Evolutionary conservation across 192 early-diverging fungal species (phyloP).

Genomic region (Linderina pennispora): DNA sequence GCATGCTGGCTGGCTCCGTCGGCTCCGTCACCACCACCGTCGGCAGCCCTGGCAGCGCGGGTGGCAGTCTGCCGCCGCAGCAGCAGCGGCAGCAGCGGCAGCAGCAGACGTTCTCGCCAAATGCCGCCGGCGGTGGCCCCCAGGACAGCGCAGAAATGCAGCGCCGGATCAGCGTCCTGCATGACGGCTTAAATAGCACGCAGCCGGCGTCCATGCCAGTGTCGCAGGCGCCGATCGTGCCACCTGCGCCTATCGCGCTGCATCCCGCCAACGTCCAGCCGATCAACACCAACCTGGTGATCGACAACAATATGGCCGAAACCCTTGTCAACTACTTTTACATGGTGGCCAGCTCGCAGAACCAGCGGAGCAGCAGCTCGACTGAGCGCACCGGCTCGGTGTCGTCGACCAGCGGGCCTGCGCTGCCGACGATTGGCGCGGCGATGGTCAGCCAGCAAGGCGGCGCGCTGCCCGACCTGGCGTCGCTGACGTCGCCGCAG

Average conservation of each 20-base stretch:
- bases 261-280: conserved; percentile 5
- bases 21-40: not conserved
- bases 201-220: conserved; percentile 4
- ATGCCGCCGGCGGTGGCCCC: no score
- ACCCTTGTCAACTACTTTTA: conserved; percentile 48
- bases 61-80: not conserved
- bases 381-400: conserved; percentile 10
- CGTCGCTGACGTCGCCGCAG: conserved; percentile 1
- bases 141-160: not conserved
- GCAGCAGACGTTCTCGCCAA: conserved; percentile 1
- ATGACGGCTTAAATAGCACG: no score
- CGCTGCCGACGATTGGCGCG: conserved; percentile 2
- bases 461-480: not conserved
- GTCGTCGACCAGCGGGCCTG: conserved; percentile 14
- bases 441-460: not conserved
- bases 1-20: no score
- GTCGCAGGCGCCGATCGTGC: not conserved
- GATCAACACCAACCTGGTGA: conserved; percentile 44
- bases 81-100: conserved; percentile 4
- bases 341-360: conserved; percentile 39
- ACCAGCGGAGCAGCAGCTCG: conserved; percentile 5
- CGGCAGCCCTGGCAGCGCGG: not conserved
- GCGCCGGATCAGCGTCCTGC: not conserved
- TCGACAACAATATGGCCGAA: conserved; percentile 47
- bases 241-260: conserved; percentile 4